A percentile compares a stretch with the other conserved stretches of the same genome.
phyloP scores from a whole-genome alignment of 441 rosid species.

The Corymbia citriodora region DNA sequence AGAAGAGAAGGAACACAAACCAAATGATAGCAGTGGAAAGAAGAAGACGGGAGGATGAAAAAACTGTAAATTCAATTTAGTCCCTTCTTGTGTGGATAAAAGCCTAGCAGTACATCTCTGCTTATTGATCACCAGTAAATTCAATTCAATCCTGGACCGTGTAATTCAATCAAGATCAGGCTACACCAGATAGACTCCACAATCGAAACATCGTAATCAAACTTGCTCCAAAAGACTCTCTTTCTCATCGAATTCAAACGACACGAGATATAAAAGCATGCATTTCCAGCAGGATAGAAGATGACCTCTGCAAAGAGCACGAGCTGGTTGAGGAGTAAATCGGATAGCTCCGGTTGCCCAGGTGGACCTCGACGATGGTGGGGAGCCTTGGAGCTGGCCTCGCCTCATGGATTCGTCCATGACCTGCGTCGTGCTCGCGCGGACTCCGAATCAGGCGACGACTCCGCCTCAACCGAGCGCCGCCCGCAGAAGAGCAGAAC shows the following conservation, averaged over 20 bases:
- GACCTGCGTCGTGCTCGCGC: conserved; percentile 48
- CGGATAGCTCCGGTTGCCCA: conserved; percentile 88
- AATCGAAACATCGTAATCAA: not conserved
- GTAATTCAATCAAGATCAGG: not conserved
- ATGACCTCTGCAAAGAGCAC: conserved; percentile 70
- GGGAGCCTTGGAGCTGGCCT: conserved; percentile 33
- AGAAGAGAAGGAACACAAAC: not conserved
- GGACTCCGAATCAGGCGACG: conserved; percentile 17
- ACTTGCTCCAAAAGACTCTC: not conserved
- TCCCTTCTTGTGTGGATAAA: no score
- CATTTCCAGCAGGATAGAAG: not conserved
- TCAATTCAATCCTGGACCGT: not conserved
- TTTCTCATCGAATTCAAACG: not conserved
- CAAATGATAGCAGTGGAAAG: not conserved
- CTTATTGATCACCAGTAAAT: not conserved
- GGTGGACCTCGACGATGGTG: conserved; percentile 76
- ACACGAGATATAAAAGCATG: not conserved
- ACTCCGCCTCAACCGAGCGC: conserved; percentile 11
- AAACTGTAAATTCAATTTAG: no score
- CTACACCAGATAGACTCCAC: not conserved
- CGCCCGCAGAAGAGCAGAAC: conserved; percentile 18
- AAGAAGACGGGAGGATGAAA: not conserved
- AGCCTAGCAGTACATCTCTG: no score
- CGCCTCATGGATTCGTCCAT: conserved; percentile 43
- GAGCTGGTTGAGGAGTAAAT: conserved; percentile 73